Base-by-base conservation (phyloP, 257 asterid genomes). In the Solanum bulbocastanum region DNA sequence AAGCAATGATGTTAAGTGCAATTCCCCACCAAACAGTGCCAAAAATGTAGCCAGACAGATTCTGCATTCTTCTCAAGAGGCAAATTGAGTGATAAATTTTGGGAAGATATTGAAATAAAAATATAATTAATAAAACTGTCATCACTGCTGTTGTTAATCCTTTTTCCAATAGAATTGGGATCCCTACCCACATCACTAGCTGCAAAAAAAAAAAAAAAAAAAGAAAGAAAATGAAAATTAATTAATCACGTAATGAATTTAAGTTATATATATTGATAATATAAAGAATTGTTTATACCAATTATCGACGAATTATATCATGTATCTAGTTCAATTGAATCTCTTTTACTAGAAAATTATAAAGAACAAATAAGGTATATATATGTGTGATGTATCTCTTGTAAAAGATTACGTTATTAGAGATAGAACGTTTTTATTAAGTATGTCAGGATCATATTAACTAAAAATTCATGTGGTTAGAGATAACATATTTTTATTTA, bases 1-100 rank as follows among this genome's bases (percentile, higher is more conserved):
- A 89, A 13, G 89, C 91, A 0, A 86, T 60, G 87, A 83, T 75
- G 72, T 88, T 88, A 60, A 89, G 89, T 27, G 90, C 91, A 82
- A 91, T 89, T 32, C 93, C 93, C 89, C 93, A 88, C 91, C 89
- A 87, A 89, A 89, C 89, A 42, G 87, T 91, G 13, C 91, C 91
- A 65, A 90, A 90, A 5, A 88, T 84, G 65, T 88, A 90, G 82
- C 93, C 91, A 56, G 90, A 87, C 3, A 88, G 83, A 16, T 88
- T 89, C 36, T 84, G 83, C 89, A 89, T 89, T 23, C 76, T 62
- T 44, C 79, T 60, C 86, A 83, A 75, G 23, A 86, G 88, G 66
- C 86, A 60, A 76, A 89, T 83, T 46, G 85, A 74, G 86, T 89
- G 91, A 78, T 88, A 88, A 7, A 91, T 88, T 71, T 91, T 89